Evolutionary conservation across 495 filamentous ascomycete species (phyloP).

Genomic region (Lasiosphaeria miniovina): DNA sequence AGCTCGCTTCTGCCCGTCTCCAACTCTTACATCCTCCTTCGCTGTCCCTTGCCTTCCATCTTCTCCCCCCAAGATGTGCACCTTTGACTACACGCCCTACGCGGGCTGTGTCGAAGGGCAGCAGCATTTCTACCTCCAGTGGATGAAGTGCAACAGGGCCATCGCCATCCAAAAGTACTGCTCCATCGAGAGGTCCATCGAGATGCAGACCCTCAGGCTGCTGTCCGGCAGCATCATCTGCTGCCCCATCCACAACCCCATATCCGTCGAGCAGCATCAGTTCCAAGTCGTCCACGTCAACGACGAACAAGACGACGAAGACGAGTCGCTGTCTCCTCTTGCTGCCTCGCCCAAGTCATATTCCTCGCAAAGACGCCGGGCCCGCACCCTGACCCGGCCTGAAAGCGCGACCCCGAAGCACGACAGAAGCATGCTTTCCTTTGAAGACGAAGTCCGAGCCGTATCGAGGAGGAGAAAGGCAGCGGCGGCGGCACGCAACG

Average conservation of each 20-base stretch:
- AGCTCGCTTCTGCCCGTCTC: too few relatives aligned
- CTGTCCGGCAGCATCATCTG: constrained; percentile 27
- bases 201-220: constrained; percentile 22
- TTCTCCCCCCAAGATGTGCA: constrained; percentile 26
- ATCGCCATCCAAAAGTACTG: constrained; percentile 23
- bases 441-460: not conserved
- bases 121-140: constrained; percentile 33
- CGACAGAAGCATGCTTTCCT: not conserved
- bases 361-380: not conserved
- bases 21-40: too few relatives aligned
- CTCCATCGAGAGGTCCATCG: constrained; percentile 19
- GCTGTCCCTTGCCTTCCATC: not conserved
- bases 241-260: constrained; percentile 29
- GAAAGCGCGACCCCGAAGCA: not conserved
- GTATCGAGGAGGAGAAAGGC: not conserved
- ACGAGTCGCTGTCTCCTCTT: too few relatives aligned
- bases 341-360: not conserved
- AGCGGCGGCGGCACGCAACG: not conserved
- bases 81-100: constrained; percentile 33
- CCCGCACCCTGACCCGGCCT: not conserved
- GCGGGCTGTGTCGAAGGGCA: constrained; percentile 21
- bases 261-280: constrained; percentile 26
- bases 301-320: not conserved
- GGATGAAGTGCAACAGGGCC: constrained; percentile 32
- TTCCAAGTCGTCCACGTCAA: constrained; percentile 14